Conservation (phyloP, 306 rosid species). For the Quercus engelmannii region DNA sequence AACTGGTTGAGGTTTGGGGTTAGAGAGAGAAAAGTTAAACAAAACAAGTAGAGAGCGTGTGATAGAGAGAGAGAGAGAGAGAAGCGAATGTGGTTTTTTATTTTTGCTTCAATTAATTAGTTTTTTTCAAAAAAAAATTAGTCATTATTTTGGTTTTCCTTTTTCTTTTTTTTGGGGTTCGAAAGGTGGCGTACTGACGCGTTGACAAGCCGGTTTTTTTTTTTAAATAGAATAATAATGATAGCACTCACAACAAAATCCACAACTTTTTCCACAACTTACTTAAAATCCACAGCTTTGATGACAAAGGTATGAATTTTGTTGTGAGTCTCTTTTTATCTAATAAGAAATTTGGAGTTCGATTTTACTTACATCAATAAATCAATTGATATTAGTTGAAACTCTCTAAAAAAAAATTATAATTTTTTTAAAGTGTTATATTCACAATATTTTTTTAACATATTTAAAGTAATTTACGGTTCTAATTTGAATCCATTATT, state of each 20-base stretch:
- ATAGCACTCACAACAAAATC: too few relatives aligned
- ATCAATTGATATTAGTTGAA: too few relatives aligned
- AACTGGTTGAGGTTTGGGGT: not conserved
- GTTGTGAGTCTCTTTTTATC: too few relatives aligned
- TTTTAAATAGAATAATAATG: too few relatives aligned
- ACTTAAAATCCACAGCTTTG: too few relatives aligned
- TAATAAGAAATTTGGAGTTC: too few relatives aligned
- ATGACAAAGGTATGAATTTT: too few relatives aligned
- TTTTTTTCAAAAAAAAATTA: not conserved
- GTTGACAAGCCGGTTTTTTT: too few relatives aligned
- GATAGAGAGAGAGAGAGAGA: not conserved
- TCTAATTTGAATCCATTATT: too few relatives aligned
- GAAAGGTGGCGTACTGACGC: not conserved
- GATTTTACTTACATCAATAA: too few relatives aligned
- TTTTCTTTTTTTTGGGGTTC: not conserved
- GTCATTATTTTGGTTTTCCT: not conserved
- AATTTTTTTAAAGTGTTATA: fast-evolving
- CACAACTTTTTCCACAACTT: fast-evolving
- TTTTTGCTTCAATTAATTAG: not conserved
- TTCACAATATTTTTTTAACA: too few relatives aligned
- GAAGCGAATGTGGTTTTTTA: not conserved
- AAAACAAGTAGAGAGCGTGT: not conserved
- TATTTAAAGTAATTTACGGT: fast-evolving
- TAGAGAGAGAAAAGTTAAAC: not conserved
- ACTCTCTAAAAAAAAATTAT: too few relatives aligned